A percentile compares a stretch with the other conserved stretches of the same genome.
These are phyloP conservation scores for Raddia distichophylla DNA, from an alignment of 176 grass and related monocot species.

Conservation along the genomic window DNA sequence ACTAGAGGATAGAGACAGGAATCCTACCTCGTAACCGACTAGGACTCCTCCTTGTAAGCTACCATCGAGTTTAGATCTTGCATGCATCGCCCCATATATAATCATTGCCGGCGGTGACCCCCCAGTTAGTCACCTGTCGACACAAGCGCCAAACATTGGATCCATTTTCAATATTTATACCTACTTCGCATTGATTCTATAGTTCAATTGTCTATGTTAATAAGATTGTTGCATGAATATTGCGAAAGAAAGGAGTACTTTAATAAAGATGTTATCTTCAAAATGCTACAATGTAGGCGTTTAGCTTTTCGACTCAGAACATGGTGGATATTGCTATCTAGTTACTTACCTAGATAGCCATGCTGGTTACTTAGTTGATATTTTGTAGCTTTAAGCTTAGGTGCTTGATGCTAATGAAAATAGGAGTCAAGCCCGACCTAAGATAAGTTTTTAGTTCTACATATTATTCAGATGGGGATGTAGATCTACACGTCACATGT, in stretches of 20 bases:
- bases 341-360: background rate
- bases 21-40: no score
- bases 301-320: constrained; percentile 29
- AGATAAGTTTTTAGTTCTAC: background rate
- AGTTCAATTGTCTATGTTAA: background rate
- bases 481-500: background rate
- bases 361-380: background rate
- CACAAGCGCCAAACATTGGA: background rate
- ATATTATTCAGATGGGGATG: constrained; percentile 3
- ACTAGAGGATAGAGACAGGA: no score
- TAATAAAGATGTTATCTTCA: constrained; percentile 8
- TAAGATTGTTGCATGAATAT: background rate
- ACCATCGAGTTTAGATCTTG: no score
- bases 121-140: no score
- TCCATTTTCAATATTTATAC: background rate
- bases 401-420: background rate
- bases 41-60: no score
- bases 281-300: constrained; percentile 3
- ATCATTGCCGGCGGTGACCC: no score
- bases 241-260: background rate
- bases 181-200: background rate
- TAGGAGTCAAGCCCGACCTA: background rate
- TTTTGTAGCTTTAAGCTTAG: background rate
- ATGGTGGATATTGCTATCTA: constrained; percentile 7
- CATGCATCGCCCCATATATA: no score